These are phyloP conservation scores for Vitis hybrid DNA, from an alignment of 177 flowering plant genomes.

Conservation along the genomic window DNA sequence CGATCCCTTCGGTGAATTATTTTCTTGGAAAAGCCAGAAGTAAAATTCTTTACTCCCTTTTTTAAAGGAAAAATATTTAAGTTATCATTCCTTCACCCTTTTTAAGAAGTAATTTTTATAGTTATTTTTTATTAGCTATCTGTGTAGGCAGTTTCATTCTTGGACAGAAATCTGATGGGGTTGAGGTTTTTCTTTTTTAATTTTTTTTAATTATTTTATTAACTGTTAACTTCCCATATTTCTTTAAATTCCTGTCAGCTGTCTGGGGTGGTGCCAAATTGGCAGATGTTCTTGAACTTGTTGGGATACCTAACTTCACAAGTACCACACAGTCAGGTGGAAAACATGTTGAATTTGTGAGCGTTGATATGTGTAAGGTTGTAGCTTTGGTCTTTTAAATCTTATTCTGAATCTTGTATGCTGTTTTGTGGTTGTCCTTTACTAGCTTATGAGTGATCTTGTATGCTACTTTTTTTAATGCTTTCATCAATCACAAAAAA, in stretches of 20 bases:
- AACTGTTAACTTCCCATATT: background rate
- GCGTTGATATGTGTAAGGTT: constrained; percentile 96
- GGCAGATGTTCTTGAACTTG: constrained; percentile 88
- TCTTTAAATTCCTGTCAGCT: constrained; percentile 44
- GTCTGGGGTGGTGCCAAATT: constrained; percentile 95
- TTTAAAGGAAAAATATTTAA: too few species aligned
- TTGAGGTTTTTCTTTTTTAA: too few species aligned
- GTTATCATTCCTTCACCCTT: too few species aligned
- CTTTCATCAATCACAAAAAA: background rate
- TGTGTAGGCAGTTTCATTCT: background rate
- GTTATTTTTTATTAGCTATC: background rate
- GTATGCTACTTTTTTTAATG: background rate
- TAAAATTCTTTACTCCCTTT: too few species aligned
- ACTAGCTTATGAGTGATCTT: background rate
- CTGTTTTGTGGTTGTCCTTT: background rate
- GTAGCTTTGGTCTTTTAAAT: background rate
- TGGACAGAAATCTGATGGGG: background rate
- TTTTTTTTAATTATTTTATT: background rate
- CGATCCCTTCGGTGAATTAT: too few species aligned
- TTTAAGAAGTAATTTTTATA: background rate
- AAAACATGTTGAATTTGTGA: constrained; percentile 95
- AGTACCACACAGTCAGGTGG: constrained; percentile 66
- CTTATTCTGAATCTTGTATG: background rate
- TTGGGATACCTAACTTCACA: constrained; percentile 70
- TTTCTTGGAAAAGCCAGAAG: too few species aligned